Conservation (phyloP, 164 flowering plant species). For the Nymphaea thermarum region DNA sequence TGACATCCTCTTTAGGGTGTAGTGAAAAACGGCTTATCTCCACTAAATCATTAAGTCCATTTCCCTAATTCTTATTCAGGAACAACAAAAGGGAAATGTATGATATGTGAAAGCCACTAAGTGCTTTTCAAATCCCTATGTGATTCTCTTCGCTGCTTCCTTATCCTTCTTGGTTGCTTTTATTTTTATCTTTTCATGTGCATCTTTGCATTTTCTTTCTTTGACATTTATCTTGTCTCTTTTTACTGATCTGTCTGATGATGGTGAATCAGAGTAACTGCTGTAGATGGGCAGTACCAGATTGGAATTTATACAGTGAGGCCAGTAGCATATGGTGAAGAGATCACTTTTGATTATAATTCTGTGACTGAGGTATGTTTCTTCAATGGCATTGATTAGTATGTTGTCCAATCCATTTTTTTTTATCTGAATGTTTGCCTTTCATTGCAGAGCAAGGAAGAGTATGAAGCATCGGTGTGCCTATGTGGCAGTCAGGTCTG, state of each 20-base stretch:
- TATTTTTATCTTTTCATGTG: neutral
- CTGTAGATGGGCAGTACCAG: constrained; percentile 96
- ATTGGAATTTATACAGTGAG: constrained; percentile 86
- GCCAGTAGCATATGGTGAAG: constrained; percentile 78
- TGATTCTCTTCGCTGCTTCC: too few relatives aligned
- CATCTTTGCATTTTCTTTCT: neutral
- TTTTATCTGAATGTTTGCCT: neutral
- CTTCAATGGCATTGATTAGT: constrained; percentile 2
- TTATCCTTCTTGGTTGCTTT: too few relatives aligned
- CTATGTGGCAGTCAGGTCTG: constrained; percentile 97
- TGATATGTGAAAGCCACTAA: too few relatives aligned
- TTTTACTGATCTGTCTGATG: neutral
- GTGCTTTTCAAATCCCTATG: too few relatives aligned
- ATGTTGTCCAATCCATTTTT: neutral
- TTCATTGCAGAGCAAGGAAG: constrained; percentile 82
- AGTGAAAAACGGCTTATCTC: too few relatives aligned
- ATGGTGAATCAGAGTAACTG: constrained; percentile 68
- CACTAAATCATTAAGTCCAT: too few relatives aligned
- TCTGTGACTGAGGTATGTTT: constrained; percentile 91
- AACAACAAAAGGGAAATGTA: too few relatives aligned
- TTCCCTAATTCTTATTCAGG: too few relatives aligned
- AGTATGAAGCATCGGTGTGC: constrained; percentile 96
- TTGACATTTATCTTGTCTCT: neutral
- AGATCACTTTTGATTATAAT: constrained; percentile 96
- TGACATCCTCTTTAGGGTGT: too few relatives aligned